These are phyloP conservation scores for Stenogyne calaminthoides DNA, from an alignment of 305 asterid genomes.

Conservation along the genomic window DNA sequence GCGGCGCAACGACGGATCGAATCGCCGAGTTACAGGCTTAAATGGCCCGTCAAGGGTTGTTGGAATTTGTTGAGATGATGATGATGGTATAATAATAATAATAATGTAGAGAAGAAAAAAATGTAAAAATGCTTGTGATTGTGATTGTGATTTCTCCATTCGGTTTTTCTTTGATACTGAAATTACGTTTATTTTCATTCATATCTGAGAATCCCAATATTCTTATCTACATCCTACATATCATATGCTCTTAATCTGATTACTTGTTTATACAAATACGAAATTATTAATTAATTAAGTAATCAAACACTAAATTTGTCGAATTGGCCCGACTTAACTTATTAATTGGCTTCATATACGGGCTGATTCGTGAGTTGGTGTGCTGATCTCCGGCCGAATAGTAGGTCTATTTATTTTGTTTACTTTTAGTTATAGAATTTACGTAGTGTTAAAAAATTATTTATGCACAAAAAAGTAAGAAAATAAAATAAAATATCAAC, in stretches of 20 bases:
- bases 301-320: not conserved
- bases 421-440: too few species aligned
- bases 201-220: conserved; percentile 15
- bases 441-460: too few species aligned
- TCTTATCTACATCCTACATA: not conserved
- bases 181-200: not conserved
- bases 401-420: too few species aligned
- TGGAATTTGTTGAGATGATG: conserved; percentile 40
- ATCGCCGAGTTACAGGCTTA: conserved; percentile 53
- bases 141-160: conserved; percentile 37
- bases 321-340: not conserved
- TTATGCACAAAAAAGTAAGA: too few species aligned
- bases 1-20: conserved; percentile 62
- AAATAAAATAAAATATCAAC: too few species aligned
- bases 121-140: not conserved
- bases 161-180: not conserved
- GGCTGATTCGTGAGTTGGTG: not conserved
- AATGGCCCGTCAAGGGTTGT: conserved; percentile 83
- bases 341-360: not conserved
- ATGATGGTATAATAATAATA: conserved; percentile 10
- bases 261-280: not conserved
- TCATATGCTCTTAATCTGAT: not conserved
- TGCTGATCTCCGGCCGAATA: not conserved
- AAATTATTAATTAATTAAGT: too few species aligned
- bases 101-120: not conserved